phyloP scores from a whole-genome alignment of 805 yeast species.

The Sugiyamaella lignohabitans region DNA sequence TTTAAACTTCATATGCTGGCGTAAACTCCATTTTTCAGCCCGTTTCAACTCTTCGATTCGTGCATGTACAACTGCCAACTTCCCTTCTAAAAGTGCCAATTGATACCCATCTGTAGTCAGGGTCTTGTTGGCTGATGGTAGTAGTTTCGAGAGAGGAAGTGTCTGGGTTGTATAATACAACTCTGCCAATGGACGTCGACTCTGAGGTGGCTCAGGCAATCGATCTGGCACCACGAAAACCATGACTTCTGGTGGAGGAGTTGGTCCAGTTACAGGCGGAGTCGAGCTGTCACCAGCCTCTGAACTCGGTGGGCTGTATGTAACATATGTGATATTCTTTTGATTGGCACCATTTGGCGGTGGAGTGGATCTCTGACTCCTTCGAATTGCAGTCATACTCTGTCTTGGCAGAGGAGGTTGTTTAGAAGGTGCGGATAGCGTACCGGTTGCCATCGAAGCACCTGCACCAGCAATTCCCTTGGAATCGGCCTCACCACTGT shows the following conservation, averaged over 20 bases:
- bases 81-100: constrained; percentile 80
- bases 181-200: constrained; percentile 58
- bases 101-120: constrained; percentile 81
- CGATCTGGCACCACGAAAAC: constrained; percentile 30
- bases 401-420: not conserved
- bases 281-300: not conserved
- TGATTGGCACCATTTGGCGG: constrained; percentile 5
- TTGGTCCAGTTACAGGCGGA: constrained; percentile 1
- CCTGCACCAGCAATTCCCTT: not conserved
- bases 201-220: constrained; percentile 32
- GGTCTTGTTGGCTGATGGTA: constrained; percentile 82
- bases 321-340: constrained; percentile 6
- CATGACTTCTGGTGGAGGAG: constrained; percentile 21
- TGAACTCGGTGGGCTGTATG: constrained; percentile 10
- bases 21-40: constrained; percentile 81
- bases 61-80: constrained; percentile 80
- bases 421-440: not conserved
- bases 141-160: constrained; percentile 69
- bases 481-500: not conserved
- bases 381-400: not conserved
- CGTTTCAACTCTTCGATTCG: constrained; percentile 88
- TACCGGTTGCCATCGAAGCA: not conserved
- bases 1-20: constrained; percentile 67
- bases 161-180: constrained; percentile 83
- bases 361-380: not conserved